Conservation (phyloP, 1,284 basidiomycete genomes). For the Laetiporus sulphureus region DNA sequence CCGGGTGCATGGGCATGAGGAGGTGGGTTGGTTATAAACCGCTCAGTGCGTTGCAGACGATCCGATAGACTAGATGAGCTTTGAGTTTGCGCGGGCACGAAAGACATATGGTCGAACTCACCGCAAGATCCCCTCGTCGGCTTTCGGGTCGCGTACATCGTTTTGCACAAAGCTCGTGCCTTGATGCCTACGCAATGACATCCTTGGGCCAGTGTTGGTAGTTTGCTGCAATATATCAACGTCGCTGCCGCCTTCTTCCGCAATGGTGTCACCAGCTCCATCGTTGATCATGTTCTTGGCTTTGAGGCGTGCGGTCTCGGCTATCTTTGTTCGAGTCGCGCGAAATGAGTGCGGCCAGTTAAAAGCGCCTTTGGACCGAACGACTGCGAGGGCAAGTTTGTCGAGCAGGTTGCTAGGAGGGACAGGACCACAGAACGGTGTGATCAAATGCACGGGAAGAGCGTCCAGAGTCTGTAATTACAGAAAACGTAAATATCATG, state of each 20-base stretch:
- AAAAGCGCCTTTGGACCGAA: conserved; percentile 58
- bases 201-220: conserved; percentile 37
- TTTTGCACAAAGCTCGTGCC: conserved; percentile 77
- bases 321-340: conserved; percentile 70
- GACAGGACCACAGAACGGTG: conserved; percentile 72
- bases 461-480: conserved; percentile 66
- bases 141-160: conserved; percentile 37
- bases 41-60: conserved; percentile 62
- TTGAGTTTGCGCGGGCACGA: conserved; percentile 7
- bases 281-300: conserved; percentile 45
- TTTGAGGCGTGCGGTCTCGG: conserved; percentile 60
- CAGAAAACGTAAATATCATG: no score
- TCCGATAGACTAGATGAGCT: conserved; percentile 46
- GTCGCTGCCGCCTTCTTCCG: conserved; percentile 30
- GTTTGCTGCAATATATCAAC: conserved; percentile 34
- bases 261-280: conserved; percentile 29
- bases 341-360: conserved; percentile 79
- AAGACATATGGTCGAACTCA: conserved; percentile 29
- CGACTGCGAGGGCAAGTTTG: conserved; percentile 71
- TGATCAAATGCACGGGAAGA: conserved; percentile 72
- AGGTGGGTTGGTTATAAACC: conserved; percentile 39
- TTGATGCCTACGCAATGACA: conserved; percentile 69
- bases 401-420: conserved; percentile 79
- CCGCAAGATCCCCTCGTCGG: conserved; percentile 55
- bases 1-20: conserved; percentile 58